Evolutionary conservation across 495 filamentous ascomycete genomes (phyloP).

Genomic region (Aspergillus carlsbadensis): DNA sequence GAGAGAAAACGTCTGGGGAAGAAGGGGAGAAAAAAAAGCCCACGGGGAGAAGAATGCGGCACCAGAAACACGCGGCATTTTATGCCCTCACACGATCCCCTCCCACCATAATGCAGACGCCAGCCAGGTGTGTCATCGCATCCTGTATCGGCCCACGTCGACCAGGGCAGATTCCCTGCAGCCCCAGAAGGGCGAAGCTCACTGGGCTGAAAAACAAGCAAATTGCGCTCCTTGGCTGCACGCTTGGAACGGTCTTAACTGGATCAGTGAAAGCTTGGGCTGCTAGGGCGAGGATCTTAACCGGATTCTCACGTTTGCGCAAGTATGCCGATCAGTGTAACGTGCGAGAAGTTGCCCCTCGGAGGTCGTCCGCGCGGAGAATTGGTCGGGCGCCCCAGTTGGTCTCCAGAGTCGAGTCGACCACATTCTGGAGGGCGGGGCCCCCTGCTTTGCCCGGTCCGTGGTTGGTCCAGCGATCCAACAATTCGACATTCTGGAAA

Average conservation of each 20-base stretch:
- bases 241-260: neutral
- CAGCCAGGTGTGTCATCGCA: neutral
- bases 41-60: too few species aligned
- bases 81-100: too few species aligned
- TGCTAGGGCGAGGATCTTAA: constrained; percentile 1
- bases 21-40: too few species aligned
- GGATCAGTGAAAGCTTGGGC: constrained; percentile 1
- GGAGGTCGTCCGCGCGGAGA: constrained; percentile 1
- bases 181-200: neutral
- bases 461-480: too few species aligned
- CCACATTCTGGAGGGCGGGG: too few species aligned
- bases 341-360: neutral
- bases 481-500: too few species aligned
- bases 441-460: neutral
- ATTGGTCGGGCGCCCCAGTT: neutral
- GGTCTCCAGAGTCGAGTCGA: constrained; percentile 10
- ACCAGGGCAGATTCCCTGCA: neutral
- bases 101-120: too few species aligned
- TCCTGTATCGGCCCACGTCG: constrained; percentile 1
- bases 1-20: too few species aligned
- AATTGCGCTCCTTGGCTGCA: neutral
- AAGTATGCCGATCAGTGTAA: neutral
- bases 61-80: too few species aligned
- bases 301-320: neutral
- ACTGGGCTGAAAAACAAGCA: neutral